A percentile compares a stretch with the other conserved stretches of the same genome.
Conservation (phyloP, 345 rosid genomes). For the Corymbia maculata region DNA sequence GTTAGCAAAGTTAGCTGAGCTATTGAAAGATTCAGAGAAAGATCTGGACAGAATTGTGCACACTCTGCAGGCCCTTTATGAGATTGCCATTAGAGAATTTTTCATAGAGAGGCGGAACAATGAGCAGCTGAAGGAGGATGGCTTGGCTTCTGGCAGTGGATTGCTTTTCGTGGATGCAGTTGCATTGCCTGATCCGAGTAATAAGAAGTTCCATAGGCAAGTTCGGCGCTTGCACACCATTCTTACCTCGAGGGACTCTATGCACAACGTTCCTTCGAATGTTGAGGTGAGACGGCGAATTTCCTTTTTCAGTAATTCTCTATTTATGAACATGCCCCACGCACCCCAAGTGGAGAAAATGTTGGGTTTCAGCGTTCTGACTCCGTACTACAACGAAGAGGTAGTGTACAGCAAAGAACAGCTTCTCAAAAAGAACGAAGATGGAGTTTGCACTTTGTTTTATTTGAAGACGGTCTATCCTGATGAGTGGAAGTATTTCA, state of each 20-base stretch:
- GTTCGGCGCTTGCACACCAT: conserved; percentile 75
- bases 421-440: conserved; percentile 74
- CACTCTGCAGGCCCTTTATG: conserved; percentile 75
- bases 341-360: conserved; percentile 97
- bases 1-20: conserved; percentile 52
- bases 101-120: conserved; percentile 45
- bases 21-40: conserved; percentile 34
- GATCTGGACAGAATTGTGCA: conserved; percentile 61
- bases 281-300: conserved; percentile 89
- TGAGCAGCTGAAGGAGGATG: conserved; percentile 52
- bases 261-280: conserved; percentile 65
- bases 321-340: conserved; percentile 90
- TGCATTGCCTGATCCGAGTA: conserved; percentile 50
- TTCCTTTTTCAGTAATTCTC: conserved; percentile 86
- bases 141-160: conserved; percentile 58
- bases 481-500: conserved; percentile 85
- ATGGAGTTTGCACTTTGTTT: conserved; percentile 77
- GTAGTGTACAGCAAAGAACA: conserved; percentile 80
- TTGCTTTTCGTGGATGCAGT: conserved; percentile 62
- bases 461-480: conserved; percentile 77
- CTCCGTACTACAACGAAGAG: conserved; percentile 88
- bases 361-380: conserved; percentile 83
- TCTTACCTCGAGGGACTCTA: conserved; percentile 71
- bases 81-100: conserved; percentile 64
- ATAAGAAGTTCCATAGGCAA: conserved; percentile 64